Evolutionary conservation across 1,284 basidiomycete species (phyloP).

Genomic region (Hypsizygus ulmarius): DNA sequence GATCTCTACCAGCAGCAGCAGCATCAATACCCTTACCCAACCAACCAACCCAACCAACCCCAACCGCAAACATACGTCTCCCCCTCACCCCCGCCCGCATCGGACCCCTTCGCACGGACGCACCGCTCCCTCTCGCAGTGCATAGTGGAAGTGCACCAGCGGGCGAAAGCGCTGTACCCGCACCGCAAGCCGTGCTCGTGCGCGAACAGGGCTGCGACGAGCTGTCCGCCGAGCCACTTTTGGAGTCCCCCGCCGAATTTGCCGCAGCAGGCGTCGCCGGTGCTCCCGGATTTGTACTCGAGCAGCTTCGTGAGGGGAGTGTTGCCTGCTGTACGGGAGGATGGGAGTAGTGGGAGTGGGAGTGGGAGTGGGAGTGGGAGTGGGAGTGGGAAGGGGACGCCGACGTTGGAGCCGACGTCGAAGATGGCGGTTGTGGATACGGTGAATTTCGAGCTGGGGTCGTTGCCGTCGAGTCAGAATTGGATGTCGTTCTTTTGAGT

Average conservation of each 20-base stretch:
- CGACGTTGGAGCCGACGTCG: slow-evolving; percentile 28
- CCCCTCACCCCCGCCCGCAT: slow-evolving; percentile 19
- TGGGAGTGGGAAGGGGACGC: background rate
- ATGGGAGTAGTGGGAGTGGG: background rate
- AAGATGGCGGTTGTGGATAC: slow-evolving; percentile 40
- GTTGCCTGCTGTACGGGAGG: slow-evolving; percentile 22
- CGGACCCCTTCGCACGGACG: slow-evolving; percentile 37
- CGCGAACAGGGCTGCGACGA: slow-evolving; percentile 23
- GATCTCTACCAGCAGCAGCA: background rate
- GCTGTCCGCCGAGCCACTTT: slow-evolving; percentile 41
- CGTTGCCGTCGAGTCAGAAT: slow-evolving; percentile 38
- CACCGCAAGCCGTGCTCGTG: slow-evolving; percentile 42
- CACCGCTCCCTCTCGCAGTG: slow-evolving; percentile 42
- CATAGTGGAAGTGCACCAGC: slow-evolving; percentile 42
- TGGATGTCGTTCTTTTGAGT: slow-evolving; percentile 46
- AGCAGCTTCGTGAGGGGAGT: slow-evolving; percentile 6
- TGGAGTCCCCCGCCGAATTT: slow-evolving; percentile 39
- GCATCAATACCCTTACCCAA: slow-evolving; percentile 1
- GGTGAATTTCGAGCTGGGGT: slow-evolving; percentile 45
- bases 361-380: background rate
- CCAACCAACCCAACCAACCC: too few relatives aligned
- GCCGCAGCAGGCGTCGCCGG: slow-evolving; percentile 28
- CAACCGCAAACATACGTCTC: too few relatives aligned
- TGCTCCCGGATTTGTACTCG: slow-evolving; percentile 26
- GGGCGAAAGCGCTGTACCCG: slow-evolving; percentile 39